Evolutionary conservation across 2,329 filamentous ascomycete species (phyloP), one percentile per base, ranked within the genome.

Genomic region (Fonsecaea multimorphosa): DNA sequence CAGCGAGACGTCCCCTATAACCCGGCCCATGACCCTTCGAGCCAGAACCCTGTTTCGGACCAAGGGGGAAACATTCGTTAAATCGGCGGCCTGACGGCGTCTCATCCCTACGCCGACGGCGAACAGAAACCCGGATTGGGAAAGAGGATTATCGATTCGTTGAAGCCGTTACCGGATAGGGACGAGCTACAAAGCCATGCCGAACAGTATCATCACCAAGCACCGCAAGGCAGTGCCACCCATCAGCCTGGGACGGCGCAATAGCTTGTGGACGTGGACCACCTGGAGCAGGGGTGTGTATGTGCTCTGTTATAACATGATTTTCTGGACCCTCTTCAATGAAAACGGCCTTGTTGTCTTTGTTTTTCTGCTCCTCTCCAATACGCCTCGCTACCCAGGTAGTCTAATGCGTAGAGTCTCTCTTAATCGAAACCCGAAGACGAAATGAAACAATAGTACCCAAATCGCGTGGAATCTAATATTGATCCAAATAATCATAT

Each of bases 1-100:
- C 63, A 44, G n/a, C n/a, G n/a, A n/a, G n/a, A n/a, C 7, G 24
- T 64, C 16, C 63, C 56, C n/a, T 61, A 64, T 51, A 58, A 68
- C 22, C 60, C 66, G 1, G 31, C 32, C 14, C 58, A 61, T 19
- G 58, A 68, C 51, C 63, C 65, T 8, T 36, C 19, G 7, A 49
- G 62, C 61, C 19, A 24, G 24, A 7, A 54, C 32, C 8, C 14
- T 27, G 22, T 55, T 14, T 55, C 51, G 24, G 14, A 44, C 34
- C 32, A 40, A 29, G 44, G 32, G n/a, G 32, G 32, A 38, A 29
- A 3, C 9, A n/a, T 52, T 22, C 22, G 54, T 51, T 22, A 55
- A 46, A 59, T 54, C 31, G 61, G 55, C 46, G 46, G 61, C 16
- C 36, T 59, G 8, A 54, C 16, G 38, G 51, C 36, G n/a, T 34